phyloP scores from a whole-genome alignment of 805 yeast species.

The Metschnikowia cerradonensis region DNA sequence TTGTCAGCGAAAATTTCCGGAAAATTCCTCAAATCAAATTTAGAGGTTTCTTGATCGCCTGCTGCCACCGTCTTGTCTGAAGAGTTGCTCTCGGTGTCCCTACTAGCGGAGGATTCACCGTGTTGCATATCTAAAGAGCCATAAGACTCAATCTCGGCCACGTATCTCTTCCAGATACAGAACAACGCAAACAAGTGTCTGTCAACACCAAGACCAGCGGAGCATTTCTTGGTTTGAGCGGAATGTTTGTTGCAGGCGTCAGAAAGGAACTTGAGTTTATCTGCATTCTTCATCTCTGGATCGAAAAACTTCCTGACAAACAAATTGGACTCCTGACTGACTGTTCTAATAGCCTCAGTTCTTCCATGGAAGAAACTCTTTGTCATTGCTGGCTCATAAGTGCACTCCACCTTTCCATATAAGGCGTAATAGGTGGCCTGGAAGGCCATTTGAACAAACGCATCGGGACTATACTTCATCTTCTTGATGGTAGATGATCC shows the following conservation, averaged over 20 bases:
- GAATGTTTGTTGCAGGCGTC: slow-evolving; percentile 72
- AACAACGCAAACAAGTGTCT: slow-evolving; percentile 85
- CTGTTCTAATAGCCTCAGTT: slow-evolving; percentile 88
- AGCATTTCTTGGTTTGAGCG: slow-evolving; percentile 60
- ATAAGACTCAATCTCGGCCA: slow-evolving; percentile 22
- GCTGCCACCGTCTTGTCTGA: slow-evolving; percentile 32
- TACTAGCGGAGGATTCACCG: slow-evolving; percentile 8
- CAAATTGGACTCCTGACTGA: slow-evolving; percentile 70
- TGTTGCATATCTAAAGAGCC: slow-evolving; percentile 8
- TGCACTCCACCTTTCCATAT: slow-evolving; percentile 89
- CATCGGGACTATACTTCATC: slow-evolving; percentile 90
- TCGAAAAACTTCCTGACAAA: slow-evolving; percentile 86
- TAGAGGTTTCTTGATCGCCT: slow-evolving; percentile 14
- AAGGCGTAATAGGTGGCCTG: slow-evolving; percentile 90
- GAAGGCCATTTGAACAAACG: slow-evolving; percentile 89
- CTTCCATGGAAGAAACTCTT: slow-evolving; percentile 83
- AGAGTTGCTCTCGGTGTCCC: slow-evolving; percentile 15
- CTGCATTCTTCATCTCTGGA: slow-evolving; percentile 49
- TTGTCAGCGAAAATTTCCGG: slow-evolving; percentile 79
- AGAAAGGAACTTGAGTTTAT: slow-evolving; percentile 56
- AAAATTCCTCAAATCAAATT: slow-evolving; percentile 30
- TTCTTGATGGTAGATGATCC: slow-evolving; percentile 78
- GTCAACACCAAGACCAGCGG: slow-evolving; percentile 85
- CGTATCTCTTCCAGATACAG: slow-evolving; percentile 78
- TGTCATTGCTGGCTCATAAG: slow-evolving; percentile 97